Base-by-base conservation (phyloP, 805 yeast species). In the Kluyveromyces nonfermentans region DNA sequence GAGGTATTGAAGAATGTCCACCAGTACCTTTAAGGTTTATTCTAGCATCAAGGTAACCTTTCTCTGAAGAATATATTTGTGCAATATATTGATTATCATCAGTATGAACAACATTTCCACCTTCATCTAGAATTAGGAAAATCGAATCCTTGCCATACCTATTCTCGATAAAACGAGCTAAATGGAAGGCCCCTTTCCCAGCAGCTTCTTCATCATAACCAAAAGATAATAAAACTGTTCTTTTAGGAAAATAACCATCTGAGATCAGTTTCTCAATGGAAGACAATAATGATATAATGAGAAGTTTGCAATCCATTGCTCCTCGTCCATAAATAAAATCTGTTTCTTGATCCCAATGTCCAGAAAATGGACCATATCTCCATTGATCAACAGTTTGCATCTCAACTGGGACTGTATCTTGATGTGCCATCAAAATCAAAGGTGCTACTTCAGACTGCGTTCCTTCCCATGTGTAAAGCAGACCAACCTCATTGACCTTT, bases 1-100 rank as follows among this genome's bases (percentile, higher is more conserved):
- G 86, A 3, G 89, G 87, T 17, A 73, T 59, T 5, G 86, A 79
- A 0, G 86, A 75, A 53, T 82, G 89, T 4, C 89, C 89, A 22
- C 89, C 89, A 6, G 77, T 73, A 18, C 82, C 74, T 33, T 64
- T 62, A 36, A 81, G 60, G 7, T 69, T 68, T 33, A 79, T 67
- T 33, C 56, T 58, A 42, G 77, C 57, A 40, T 76, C 78, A 16
- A 78, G 50, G 46, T 69, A 71, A 2, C 82, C 82, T 56, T 76
- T 76, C 52, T 78, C 80, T 15, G 76, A 75, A 10, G 79, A 72
- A 3, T 75, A 72, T 4, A 76, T 71, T 21, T 67, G 62, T 5
- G 76, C 72, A 47, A 74, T 67, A 16, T 71, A 69, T 40, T 68
- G 66, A 7, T 54, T 56, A 22, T 52, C 76, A 8, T 64, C 44